Percentiles rank a stretch among this genome's conserved stretches.
Conservation (phyloP, 176 grass and related monocot genomes). For the Cocos nucifera region DNA sequence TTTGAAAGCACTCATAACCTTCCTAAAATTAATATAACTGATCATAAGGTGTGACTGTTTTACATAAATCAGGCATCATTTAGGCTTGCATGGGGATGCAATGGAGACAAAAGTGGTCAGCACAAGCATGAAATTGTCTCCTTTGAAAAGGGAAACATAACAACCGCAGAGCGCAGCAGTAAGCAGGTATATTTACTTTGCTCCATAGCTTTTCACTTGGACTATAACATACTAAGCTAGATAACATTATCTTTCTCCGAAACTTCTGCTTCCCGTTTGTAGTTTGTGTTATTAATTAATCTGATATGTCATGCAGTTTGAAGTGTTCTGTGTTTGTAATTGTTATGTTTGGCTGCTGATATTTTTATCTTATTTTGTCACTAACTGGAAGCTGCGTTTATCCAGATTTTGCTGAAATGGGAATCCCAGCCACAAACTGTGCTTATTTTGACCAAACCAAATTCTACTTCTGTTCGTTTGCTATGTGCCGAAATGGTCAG, state of each 20-base stretch:
- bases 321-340: too few species aligned
- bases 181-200: slow-evolving; percentile 51
- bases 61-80: slow-evolving; percentile 36
- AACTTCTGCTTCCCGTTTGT: too few species aligned
- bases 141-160: slow-evolving; percentile 98
- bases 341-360: too few species aligned
- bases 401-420: slow-evolving; percentile 97
- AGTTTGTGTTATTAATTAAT: too few species aligned
- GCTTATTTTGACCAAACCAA: slow-evolving; percentile 90
- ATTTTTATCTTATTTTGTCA: too few species aligned
- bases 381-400: neutral
- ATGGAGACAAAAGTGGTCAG: slow-evolving; percentile 86
- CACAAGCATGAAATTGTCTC: slow-evolving; percentile 99
- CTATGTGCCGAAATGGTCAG: slow-evolving; percentile 74
- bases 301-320: too few species aligned
- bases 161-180: slow-evolving; percentile 87
- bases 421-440: slow-evolving; percentile 84
- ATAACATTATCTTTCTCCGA: too few species aligned
- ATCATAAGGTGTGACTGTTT: neutral
- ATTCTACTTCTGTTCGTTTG: slow-evolving; percentile 61
- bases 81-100: slow-evolving; percentile 89
- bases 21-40: neutral
- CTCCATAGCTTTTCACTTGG: too few species aligned
- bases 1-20: neutral
- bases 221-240: too few species aligned